These are phyloP conservation scores for Boletus rex-veris DNA, from an alignment of 768 basidiomycete species.

Conservation along the genomic window DNA sequence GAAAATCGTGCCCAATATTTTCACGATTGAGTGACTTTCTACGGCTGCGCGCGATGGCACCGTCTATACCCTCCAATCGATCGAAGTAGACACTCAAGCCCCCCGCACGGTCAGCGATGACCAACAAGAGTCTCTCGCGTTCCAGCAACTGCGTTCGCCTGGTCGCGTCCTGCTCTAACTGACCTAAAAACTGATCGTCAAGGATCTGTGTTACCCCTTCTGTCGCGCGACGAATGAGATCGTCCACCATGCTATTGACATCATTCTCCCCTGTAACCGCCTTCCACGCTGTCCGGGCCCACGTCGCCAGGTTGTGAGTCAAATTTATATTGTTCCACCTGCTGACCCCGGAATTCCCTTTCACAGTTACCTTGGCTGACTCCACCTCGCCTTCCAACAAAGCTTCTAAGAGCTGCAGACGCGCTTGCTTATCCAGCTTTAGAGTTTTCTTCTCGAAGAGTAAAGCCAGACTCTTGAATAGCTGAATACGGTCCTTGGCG, in stretches of 20 bases:
- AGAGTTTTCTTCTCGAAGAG: not conserved
- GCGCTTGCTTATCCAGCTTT: not conserved
- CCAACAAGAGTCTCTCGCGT: no score
- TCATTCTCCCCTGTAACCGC: not conserved
- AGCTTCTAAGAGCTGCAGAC: not conserved
- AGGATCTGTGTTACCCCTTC: not conserved
- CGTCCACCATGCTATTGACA: not conserved
- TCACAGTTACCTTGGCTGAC: not conserved
- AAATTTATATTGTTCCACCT: no score
- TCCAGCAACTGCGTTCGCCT: no score
- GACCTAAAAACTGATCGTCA: not conserved
- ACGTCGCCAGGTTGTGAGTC: not conserved
- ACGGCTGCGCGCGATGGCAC: no score
- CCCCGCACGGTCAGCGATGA: no score
- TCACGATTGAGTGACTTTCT: no score
- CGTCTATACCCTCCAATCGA: no score
- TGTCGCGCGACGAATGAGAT: not conserved
- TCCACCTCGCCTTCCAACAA: conserved; percentile 7
- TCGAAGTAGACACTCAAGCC: no score
- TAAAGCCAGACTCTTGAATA: conserved; percentile 4
- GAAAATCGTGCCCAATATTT: no score
- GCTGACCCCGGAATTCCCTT: not conserved
- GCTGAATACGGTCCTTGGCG: conserved; percentile 15
- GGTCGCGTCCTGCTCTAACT: not conserved
- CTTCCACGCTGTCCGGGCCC: not conserved